phyloP scores from a whole-genome alignment of 495 filamentous ascomycete species.

The Tuber aestivum region DNA sequence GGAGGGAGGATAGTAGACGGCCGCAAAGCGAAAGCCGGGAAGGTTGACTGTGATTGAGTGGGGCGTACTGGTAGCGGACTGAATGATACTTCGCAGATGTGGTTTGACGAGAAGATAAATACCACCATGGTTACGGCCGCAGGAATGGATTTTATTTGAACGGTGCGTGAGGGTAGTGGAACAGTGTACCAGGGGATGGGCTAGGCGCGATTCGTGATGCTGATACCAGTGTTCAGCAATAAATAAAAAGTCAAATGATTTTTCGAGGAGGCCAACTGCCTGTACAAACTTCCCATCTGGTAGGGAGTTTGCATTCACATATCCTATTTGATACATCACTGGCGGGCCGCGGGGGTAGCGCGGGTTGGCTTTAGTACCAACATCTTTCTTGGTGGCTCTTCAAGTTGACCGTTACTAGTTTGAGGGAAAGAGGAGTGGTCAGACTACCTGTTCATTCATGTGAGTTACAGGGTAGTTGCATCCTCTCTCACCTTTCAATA shows the following conservation, averaged over 20 bases:
- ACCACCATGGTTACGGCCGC: no score
- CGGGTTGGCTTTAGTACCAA: background rate
- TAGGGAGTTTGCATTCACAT: background rate
- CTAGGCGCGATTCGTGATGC: background rate
- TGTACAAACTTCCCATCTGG: background rate
- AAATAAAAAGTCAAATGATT: background rate
- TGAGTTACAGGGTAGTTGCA: no score
- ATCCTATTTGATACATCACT: background rate
- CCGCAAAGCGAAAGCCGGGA: no score
- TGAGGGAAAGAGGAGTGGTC: no score
- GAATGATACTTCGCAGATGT: no score
- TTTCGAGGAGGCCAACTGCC: background rate
- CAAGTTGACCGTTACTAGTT: no score
- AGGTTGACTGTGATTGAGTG: no score
- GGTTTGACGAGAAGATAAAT: background rate
- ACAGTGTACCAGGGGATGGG: background rate
- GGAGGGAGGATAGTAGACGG: background rate
- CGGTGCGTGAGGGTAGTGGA: background rate
- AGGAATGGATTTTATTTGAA: no score
- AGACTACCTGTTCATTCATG: no score
- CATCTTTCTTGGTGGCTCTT: no score
- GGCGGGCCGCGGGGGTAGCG: fast-evolving
- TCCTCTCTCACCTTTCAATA: no score
- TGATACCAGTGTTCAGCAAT: background rate
- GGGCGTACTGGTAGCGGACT: no score